phyloP scores from a whole-genome alignment of 1,284 basidiomycete genomes.

The Porodaedalea pini region DNA sequence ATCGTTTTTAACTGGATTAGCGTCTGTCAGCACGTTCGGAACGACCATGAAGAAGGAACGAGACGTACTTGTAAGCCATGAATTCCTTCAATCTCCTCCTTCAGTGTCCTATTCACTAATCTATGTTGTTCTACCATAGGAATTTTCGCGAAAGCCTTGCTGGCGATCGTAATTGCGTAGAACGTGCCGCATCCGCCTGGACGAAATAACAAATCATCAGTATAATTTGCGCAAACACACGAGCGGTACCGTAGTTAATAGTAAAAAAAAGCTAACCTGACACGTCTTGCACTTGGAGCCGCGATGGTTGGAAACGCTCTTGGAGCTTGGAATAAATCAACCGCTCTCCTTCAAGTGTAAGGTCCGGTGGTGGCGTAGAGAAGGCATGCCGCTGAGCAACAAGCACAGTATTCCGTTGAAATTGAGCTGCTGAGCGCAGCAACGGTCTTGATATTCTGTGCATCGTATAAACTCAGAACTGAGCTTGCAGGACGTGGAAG shows the following conservation, averaged over 20 bases:
- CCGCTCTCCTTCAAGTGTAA: slow-evolving; percentile 58
- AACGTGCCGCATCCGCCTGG: slow-evolving; percentile 94
- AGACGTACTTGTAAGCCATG: slow-evolving; percentile 87
- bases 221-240: no score
- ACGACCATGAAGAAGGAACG: not conserved
- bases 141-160: slow-evolving; percentile 81
- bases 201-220: not conserved
- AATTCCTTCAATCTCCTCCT: slow-evolving; percentile 87
- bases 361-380: slow-evolving; percentile 18
- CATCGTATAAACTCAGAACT: not conserved
- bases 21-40: not conserved
- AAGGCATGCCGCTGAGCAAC: not conserved
- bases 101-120: slow-evolving; percentile 84
- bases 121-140: slow-evolving; percentile 92
- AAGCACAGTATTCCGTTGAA: not conserved
- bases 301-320: slow-evolving; percentile 69
- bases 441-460: not conserved
- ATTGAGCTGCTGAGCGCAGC: not conserved
- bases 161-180: slow-evolving; percentile 90
- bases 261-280: slow-evolving; percentile 66
- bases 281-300: slow-evolving; percentile 82
- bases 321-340: slow-evolving; percentile 72
- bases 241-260: no score
- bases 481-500: not conserved
- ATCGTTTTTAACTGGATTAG: slow-evolving; percentile 14